Conservation (phyloP, 148 eudicot genomes). For the Rhododendron henanense region DNA sequence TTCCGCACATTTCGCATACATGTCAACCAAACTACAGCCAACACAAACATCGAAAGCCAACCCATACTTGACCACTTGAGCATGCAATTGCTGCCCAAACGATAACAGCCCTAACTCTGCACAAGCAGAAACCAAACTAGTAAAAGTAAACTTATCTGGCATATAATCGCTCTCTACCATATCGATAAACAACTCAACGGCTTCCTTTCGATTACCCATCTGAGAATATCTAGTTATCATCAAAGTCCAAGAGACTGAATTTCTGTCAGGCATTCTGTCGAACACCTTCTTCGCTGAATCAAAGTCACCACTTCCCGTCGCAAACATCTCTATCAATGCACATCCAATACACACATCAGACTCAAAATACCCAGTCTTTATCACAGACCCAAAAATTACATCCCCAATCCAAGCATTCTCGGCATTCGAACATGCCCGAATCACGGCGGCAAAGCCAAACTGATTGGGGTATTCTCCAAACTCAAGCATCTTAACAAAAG, state of each 20-base stretch:
- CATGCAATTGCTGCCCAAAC: conserved; percentile 48
- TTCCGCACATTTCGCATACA: too few species aligned
- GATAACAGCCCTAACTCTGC: conserved; percentile 31
- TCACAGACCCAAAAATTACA: too few species aligned
- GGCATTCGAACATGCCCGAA: too few species aligned
- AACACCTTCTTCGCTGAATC: conserved; percentile 51
- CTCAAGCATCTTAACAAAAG: conserved; percentile 33
- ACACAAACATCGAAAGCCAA: conserved; percentile 45
- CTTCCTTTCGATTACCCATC: conserved; percentile 36
- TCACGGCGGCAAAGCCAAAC: too few species aligned
- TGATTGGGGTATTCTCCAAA: too few species aligned
- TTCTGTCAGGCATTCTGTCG: conserved; percentile 37
- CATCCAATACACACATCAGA: conserved; percentile 57
- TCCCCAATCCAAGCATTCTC: too few species aligned
- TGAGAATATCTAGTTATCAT: conserved; percentile 57
- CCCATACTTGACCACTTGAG: conserved; percentile 39
- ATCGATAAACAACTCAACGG: too few species aligned
- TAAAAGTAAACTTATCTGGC: too few species aligned
- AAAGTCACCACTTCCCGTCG: too few species aligned
- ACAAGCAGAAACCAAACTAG: conserved; percentile 38
- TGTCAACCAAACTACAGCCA: conserved; percentile 61
- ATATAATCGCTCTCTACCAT: too few species aligned
- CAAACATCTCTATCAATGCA: too few species aligned
- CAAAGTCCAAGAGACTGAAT: conserved; percentile 42
- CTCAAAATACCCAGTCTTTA: conserved; percentile 6